phyloP scores from a whole-genome alignment of 345 rosid genomes.

The Xanthoceras sorbifolium region DNA sequence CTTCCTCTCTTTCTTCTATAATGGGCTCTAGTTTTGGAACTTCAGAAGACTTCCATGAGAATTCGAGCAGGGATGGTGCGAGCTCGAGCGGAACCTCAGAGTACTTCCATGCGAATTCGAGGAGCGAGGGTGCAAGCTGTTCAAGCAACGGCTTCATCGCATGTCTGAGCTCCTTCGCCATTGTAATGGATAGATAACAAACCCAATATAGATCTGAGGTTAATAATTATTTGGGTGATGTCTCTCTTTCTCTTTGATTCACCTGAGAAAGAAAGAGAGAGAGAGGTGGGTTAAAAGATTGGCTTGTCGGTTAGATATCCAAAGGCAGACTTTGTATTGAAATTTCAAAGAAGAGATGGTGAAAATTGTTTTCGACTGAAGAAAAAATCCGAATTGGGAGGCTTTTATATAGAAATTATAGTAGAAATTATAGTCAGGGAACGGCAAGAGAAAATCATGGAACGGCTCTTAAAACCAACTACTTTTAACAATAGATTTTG shows the following conservation, averaged over 20 bases:
- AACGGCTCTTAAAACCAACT: background rate
- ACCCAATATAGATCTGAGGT: background rate
- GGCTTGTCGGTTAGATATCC: background rate
- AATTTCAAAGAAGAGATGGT: background rate
- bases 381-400: background rate
- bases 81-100: too few species aligned
- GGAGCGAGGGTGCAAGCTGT: too few species aligned
- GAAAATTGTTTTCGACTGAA: background rate
- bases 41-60: conserved; percentile 29
- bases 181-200: background rate
- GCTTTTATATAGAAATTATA: background rate
- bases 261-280: conserved; percentile 16
- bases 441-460: background rate
- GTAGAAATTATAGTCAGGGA: background rate
- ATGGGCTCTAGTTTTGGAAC: conserved; percentile 48
- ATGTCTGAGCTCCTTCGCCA: conserved; percentile 22
- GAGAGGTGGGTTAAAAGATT: background rate
- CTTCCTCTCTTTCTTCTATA: conserved; percentile 30
- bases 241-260: conserved; percentile 17
- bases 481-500: background rate
- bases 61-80: conserved; percentile 34
- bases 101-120: too few species aligned
- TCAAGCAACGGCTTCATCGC: conserved; percentile 32
- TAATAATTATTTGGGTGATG: background rate
- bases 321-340: background rate